Base-by-base conservation (phyloP, 108 stramenopile genomes). In the Poteriospumella lacustris region DNA sequence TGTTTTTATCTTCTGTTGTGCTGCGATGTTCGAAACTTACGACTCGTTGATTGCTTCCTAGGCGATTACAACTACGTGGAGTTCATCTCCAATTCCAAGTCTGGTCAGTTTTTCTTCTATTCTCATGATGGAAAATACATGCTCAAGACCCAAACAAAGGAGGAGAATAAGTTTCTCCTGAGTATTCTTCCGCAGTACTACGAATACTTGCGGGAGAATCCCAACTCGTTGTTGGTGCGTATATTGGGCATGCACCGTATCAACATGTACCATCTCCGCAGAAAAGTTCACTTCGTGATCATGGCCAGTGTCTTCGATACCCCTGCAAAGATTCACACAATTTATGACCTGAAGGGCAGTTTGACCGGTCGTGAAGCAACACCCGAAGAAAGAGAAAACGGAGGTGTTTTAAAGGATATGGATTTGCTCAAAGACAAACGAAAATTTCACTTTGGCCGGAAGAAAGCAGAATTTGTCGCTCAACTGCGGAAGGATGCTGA, bases 221-320 rank as follows among this genome's bases (percentile, higher is more conserved):
- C 95, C 1, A 91, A 95, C 79, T 93, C 98, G 0, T 78, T 95
- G 56, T 68, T 99, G 2, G 90, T 94, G 33, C 90, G 93, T 76
- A 96, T 97, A 79, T 89, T 91, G 64, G 98, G 98, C 68, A 97
- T 99, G 96, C 95, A 96, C 79, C 94, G 98, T 62, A 92, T 99
- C 1, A 96, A 97, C 70, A 87, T 95, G 24, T 91, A 92, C 77
- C 93, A 97, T 81, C 83, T 96, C 47, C 84, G 92, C 36, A 79
- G 91, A 44, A 93, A 92, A 78, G 90, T 94, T 31, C 94, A 95
- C 75, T 95, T 97, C 69, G 89, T 95, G 52, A 90, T 95, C 34
- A 94, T 95, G 93, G 92, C 94, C 76, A 91, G 90, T 36, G 93
- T 95, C 2, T 95, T 89, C 59, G 88, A 92, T 59, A 95, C 93